These are phyloP conservation scores for Apiosordaria backusii DNA, from an alignment of 495 filamentous ascomycete species.

Conservation along the genomic window DNA sequence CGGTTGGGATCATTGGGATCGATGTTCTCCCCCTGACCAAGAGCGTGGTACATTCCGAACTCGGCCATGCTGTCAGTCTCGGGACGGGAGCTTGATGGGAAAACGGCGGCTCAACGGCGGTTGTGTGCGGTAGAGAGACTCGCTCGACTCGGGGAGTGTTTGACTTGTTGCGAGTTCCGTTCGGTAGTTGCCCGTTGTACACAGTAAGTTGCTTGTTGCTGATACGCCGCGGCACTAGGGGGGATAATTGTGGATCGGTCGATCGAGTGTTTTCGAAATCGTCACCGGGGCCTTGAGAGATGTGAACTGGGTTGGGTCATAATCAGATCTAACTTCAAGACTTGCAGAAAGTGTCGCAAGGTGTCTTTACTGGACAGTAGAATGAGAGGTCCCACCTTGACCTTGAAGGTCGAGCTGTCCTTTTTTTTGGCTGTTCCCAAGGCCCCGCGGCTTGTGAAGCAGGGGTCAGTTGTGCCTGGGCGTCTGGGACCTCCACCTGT, in stretches of 20 bases:
- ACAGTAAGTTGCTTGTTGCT: not conserved
- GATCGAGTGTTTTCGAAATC: conserved; percentile 3
- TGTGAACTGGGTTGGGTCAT: conserved; percentile 17
- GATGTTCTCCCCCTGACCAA: conserved; percentile 57
- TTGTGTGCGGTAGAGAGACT: not conserved
- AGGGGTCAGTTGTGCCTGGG: conserved; percentile 13
- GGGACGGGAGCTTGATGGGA: not conserved
- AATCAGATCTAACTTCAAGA: conserved; percentile 1
- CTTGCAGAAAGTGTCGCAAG: conserved; percentile 13
- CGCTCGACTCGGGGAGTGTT: not conserved
- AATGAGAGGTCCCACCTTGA: conserved; percentile 6
- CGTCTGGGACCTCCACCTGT: conserved; percentile 6
- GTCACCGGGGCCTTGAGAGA: conserved; percentile 23
- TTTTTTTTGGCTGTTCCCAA: conserved; percentile 28
- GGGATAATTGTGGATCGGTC: conserved; percentile 7
- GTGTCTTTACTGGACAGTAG: not conserved
- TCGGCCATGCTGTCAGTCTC: conserved; percentile 58
- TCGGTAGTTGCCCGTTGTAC: not conserved
- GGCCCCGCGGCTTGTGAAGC: not conserved
- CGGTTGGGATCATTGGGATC: conserved; percentile 62
- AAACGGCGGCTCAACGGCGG: not conserved
- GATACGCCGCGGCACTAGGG: not conserved
- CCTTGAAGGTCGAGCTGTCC: conserved; percentile 26
- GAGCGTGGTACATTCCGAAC: conserved; percentile 71
- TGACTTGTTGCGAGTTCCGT: conserved; percentile 2